Conservation (phyloP, 495 filamentous ascomycete genomes). For the Aspergillus egyptiacus region DNA sequence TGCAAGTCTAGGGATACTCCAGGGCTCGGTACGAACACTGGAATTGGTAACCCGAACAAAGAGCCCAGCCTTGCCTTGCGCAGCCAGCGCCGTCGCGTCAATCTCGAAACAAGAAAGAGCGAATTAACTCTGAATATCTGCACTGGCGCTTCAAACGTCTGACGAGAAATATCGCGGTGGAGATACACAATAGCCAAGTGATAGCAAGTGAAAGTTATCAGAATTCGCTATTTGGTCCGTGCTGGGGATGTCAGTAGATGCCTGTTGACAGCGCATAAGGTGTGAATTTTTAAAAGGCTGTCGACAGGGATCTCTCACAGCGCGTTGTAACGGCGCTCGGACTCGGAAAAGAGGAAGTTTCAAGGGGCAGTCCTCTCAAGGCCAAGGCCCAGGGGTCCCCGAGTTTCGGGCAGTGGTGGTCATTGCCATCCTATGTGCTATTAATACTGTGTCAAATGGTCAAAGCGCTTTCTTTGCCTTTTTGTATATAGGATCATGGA, state of each 20-base stretch:
- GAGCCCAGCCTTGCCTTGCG: conserved; percentile 7
- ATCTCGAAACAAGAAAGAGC: conserved; percentile 4
- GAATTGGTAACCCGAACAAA: background rate
- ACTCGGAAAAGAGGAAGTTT: conserved; percentile 3
- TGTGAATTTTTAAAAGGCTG: background rate
- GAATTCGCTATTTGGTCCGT: background rate
- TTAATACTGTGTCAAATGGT: background rate
- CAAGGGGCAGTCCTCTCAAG: conserved; percentile 4
- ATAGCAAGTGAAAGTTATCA: background rate
- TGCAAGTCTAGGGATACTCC: background rate
- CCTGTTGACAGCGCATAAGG: background rate
- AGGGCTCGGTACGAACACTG: background rate
- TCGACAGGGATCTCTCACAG: background rate
- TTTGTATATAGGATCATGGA: too few species aligned
- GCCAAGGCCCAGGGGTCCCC: background rate
- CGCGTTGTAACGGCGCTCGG: background rate
- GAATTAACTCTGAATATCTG: conserved; percentile 3
- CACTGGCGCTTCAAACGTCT: conserved; percentile 4
- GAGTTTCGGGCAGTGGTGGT: background rate
- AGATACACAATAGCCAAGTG: background rate
- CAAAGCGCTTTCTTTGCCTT: too few species aligned
- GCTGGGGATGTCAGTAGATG: conserved; percentile 5
- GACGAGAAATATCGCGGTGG: too few species aligned
- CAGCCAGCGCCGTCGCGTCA: background rate
- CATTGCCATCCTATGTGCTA: background rate